phyloP scores from a whole-genome alignment of 2,329 filamentous ascomycete genomes.

The Microdochium paspali region DNA sequence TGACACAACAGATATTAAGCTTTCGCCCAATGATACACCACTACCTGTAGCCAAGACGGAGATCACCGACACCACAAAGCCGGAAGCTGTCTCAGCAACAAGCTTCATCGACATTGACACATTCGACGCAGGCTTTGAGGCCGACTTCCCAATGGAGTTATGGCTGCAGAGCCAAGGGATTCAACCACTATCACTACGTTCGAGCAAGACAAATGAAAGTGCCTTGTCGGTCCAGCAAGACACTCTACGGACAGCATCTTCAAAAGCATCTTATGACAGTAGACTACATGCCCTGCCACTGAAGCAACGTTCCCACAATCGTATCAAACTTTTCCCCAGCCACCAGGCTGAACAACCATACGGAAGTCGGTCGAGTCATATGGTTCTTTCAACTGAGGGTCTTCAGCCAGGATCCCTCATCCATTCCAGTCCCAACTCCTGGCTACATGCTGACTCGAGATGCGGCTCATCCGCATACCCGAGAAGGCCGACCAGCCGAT shows the following conservation, averaged over 20 bases:
- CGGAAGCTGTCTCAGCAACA: not conserved
- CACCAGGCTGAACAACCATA: not conserved
- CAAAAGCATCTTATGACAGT: not conserved
- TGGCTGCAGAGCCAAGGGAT: not conserved
- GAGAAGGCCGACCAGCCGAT: too few relatives aligned
- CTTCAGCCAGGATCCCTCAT: not conserved
- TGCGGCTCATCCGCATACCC: not conserved
- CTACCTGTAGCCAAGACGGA: too few relatives aligned
- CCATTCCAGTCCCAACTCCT: too few relatives aligned
- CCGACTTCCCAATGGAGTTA: not conserved
- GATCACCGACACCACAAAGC: not conserved
- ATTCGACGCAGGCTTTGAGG: not conserved
- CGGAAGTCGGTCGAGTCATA: not conserved
- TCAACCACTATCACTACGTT: not conserved
- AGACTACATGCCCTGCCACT: not conserved
- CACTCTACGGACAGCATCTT: not conserved
- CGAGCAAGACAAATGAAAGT: not conserved
- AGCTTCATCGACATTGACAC: not conserved
- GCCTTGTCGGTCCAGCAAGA: not conserved
- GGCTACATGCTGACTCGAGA: not conserved
- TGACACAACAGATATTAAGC: too few relatives aligned
- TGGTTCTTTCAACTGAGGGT: not conserved
- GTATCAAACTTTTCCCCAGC: not conserved
- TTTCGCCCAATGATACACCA: too few relatives aligned
- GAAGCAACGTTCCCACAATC: not conserved